Conservation (phyloP, 108 stramenopile species). For the Pseudonitzschia pungens region DNA sequence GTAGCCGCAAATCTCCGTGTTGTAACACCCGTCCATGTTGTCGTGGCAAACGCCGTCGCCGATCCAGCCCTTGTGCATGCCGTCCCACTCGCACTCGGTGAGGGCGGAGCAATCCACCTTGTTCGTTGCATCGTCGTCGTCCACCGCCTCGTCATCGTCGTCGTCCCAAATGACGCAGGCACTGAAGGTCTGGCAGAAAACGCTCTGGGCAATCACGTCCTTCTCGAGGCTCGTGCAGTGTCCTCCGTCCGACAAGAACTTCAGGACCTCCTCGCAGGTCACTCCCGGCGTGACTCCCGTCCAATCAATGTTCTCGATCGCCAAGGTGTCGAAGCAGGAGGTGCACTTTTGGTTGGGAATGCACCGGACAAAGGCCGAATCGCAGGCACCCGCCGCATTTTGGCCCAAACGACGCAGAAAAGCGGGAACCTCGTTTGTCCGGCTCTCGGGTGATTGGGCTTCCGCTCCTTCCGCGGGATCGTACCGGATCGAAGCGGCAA, state of each 20-base stretch:
- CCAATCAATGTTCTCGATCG: slow-evolving; percentile 75
- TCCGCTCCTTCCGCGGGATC: background rate
- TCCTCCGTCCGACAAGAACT: slow-evolving; percentile 40
- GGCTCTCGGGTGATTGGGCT: background rate
- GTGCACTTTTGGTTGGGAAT: slow-evolving; percentile 56
- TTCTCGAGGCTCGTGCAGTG: slow-evolving; percentile 51
- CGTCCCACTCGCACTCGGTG: slow-evolving; percentile 78
- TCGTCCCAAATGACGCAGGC: slow-evolving; percentile 73
- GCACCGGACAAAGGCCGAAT: slow-evolving; percentile 67
- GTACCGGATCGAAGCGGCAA: background rate
- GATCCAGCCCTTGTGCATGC: slow-evolving; percentile 70
- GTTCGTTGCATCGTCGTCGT: slow-evolving; percentile 19
- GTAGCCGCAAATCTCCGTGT: slow-evolving; percentile 75
- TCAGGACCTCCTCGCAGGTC: slow-evolving; percentile 64
- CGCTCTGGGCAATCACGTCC: slow-evolving; percentile 28
- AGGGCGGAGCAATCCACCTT: slow-evolving; percentile 67
- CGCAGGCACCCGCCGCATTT: slow-evolving; percentile 38
- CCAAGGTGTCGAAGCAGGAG: slow-evolving; percentile 64
- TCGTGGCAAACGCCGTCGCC: slow-evolving; percentile 89
- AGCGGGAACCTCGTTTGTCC: too few relatives aligned
- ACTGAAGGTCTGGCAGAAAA: slow-evolving; percentile 78
- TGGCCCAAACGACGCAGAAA: background rate
- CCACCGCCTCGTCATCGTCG: slow-evolving; percentile 23
- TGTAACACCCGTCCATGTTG: slow-evolving; percentile 84
- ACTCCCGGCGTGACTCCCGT: slow-evolving; percentile 69